Evolutionary conservation across 2,329 filamentous ascomycete genomes (phyloP), one percentile per base, ranked within the genome.

Genomic region (Colletotrichum eremochloae): DNA sequence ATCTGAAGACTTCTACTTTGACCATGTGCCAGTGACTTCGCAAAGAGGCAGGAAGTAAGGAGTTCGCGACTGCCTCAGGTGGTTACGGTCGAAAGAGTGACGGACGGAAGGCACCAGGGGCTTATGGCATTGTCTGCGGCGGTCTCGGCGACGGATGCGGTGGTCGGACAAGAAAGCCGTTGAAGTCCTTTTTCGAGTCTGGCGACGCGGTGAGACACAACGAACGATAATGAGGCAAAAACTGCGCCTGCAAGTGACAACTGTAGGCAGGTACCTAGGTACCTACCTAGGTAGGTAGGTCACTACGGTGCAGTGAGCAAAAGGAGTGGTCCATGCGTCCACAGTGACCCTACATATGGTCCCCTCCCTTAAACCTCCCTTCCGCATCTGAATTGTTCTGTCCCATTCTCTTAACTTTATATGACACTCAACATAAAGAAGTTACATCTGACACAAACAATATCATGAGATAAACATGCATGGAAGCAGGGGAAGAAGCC

Each of bases 1-100:
- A 65, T 72, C 53, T 70, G 48, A 50, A 62, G 46, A 70, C 55
- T 64, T 55, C 48, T 70, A 70, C 65, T 64, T 64, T 44, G 40
- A 57, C 60, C 36, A 65, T 44, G 12, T 56, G 48, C 53, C 53
- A 38, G 60, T 50, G 36, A 50, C 60, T 56, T 46, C 60, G 53
- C 60, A 20, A 38, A 46, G 40, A 48, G 29, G 38, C 60, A 53
- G 48, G 66, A 70, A 61, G 66, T 55, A 64, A 72, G 61, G 60
- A 65, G 57, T 48, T 29, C 2, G 40, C 48, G 46, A 42, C n/a
- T 53, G 40, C 63, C 44, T 62, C 40, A 40, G 14, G 42, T 60
- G 44, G 53, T 55, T 66, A 53, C 40, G 42, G 42, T 18, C 24
- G 52, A 20, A 36, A 46, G 18, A 36, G n/a, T 38, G 38, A 20